These are phyloP conservation scores for Fusarium setosum DNA, from an alignment of 2,329 filamentous ascomycete genomes.

Conservation along the genomic window DNA sequence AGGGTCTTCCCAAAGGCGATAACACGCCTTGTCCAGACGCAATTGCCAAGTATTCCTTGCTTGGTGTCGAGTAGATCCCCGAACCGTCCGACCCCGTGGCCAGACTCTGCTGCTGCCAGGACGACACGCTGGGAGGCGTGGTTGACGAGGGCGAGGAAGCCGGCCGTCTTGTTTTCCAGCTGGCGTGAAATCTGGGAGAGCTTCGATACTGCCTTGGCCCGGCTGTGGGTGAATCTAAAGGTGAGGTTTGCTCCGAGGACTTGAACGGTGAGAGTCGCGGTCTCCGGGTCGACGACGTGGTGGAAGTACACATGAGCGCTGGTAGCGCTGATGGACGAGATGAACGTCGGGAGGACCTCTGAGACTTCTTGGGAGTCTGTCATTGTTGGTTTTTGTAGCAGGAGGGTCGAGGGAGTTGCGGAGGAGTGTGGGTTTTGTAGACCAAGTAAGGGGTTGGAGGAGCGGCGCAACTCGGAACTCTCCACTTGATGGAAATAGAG, in stretches of 20 bases:
- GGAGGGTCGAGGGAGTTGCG: neutral
- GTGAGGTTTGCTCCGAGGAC: conserved; percentile 48
- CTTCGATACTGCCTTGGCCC: conserved; percentile 15
- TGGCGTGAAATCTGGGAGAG: conserved; percentile 5
- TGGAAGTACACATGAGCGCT: conserved; percentile 47
- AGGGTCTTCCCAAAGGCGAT: conserved; percentile 45
- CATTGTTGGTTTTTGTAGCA: neutral
- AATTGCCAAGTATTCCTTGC: conserved; percentile 43
- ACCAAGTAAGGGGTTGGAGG: neutral
- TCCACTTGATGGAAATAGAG: neutral
- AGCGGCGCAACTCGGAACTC: conserved; percentile 6
- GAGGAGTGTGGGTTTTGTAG: conserved; percentile 9
- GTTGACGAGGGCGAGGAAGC: conserved; percentile 45
- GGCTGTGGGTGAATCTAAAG: conserved; percentile 44
- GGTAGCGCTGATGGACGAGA: conserved; percentile 28
- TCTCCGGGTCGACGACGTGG: conserved; percentile 43
- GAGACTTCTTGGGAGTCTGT: conserved; percentile 13
- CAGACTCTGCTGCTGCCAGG: conserved; percentile 48
- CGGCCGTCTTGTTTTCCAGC: conserved; percentile 46
- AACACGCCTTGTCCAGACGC: conserved; percentile 46
- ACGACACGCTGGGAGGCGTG: conserved; percentile 36
- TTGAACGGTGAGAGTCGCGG: conserved; percentile 41
- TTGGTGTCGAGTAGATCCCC: conserved; percentile 46
- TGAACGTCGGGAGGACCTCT: conserved; percentile 31
- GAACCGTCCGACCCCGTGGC: conserved; percentile 43